A percentile compares a stretch with the other conserved stretches of the same genome.
phyloP scores from a whole-genome alignment of 805 yeast genomes.

The Saturnispora dispora region DNA sequence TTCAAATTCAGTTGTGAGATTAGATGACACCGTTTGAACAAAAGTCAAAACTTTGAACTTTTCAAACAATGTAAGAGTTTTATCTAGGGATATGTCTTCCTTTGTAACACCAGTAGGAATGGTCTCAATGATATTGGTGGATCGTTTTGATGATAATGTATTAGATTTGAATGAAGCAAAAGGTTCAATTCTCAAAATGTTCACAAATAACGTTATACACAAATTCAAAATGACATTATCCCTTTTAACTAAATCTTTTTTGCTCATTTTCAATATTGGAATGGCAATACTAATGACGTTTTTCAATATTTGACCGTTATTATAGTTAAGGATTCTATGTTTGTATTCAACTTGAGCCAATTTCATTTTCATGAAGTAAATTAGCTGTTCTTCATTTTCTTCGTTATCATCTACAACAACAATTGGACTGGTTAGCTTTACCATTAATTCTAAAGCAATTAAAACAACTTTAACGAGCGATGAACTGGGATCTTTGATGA shows the following conservation, averaged over 20 bases:
- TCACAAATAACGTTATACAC: conserved; percentile 66
- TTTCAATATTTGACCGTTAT: conserved; percentile 53
- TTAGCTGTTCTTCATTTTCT: conserved; percentile 49
- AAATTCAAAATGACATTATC: conserved; percentile 68
- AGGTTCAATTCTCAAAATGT: conserved; percentile 70
- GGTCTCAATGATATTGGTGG: conserved; percentile 26
- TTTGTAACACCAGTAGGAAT: conserved; percentile 48
- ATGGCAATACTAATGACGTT: conserved; percentile 63
- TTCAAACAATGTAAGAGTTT: conserved; percentile 50
- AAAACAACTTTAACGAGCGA: not conserved
- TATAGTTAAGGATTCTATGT: conserved; percentile 47
- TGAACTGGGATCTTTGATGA: not conserved
- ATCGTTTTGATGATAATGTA: conserved; percentile 8
- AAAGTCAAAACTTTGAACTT: conserved; percentile 66
- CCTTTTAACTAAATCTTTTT: conserved; percentile 50
- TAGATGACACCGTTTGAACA: conserved; percentile 59
- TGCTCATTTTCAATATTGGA: conserved; percentile 45
- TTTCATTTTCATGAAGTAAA: conserved; percentile 49
- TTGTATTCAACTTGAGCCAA: conserved; percentile 67
- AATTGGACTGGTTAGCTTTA: conserved; percentile 80
- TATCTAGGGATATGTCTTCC: conserved; percentile 61
- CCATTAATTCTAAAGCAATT: conserved; percentile 58
- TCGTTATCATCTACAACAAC: conserved; percentile 44
- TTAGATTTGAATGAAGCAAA: conserved; percentile 32
- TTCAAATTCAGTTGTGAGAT: conserved; percentile 56